Percentiles rank a stretch among this genome's conserved stretches.
Conservation (phyloP, 129 eudicot species). For the Oenanthe sinensis region DNA sequence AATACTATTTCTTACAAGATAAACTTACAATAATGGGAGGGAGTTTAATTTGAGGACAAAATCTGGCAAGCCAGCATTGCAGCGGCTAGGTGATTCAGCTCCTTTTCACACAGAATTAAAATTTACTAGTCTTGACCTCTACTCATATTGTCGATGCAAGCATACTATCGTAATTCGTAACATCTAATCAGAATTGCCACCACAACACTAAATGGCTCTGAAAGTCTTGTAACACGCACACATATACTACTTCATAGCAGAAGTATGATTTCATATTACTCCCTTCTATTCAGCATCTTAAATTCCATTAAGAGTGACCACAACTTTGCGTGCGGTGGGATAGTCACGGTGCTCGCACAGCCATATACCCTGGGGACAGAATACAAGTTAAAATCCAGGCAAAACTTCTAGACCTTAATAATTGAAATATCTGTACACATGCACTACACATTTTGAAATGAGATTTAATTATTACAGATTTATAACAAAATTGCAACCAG, state of each 20-base stretch:
- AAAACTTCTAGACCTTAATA: not conserved
- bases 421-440: not conserved
- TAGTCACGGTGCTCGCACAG: slow-evolving; percentile 92
- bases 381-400: not conserved
- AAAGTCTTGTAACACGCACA: not conserved
- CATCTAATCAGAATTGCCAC: not conserved
- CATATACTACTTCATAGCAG: not conserved
- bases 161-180: not conserved
- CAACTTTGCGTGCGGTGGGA: slow-evolving; percentile 79
- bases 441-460: not conserved
- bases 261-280: not conserved
- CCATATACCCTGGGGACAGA: slow-evolving; percentile 73
- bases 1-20: not conserved
- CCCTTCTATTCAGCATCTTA: slow-evolving; percentile 12
- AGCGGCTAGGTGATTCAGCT: not conserved
- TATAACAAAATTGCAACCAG: too few relatives aligned
- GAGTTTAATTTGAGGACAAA: not conserved
- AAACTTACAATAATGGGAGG: not conserved
- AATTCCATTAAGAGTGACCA: slow-evolving; percentile 83
- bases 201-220: not conserved
- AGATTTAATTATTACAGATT: not conserved
- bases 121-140: not conserved
- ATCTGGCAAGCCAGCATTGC: not conserved
- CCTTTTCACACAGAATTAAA: not conserved
- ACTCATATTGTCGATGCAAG: not conserved